Evolutionary conservation across 1,284 basidiomycete species (phyloP).

Genomic region (Afroboletus lepidellus): DNA sequence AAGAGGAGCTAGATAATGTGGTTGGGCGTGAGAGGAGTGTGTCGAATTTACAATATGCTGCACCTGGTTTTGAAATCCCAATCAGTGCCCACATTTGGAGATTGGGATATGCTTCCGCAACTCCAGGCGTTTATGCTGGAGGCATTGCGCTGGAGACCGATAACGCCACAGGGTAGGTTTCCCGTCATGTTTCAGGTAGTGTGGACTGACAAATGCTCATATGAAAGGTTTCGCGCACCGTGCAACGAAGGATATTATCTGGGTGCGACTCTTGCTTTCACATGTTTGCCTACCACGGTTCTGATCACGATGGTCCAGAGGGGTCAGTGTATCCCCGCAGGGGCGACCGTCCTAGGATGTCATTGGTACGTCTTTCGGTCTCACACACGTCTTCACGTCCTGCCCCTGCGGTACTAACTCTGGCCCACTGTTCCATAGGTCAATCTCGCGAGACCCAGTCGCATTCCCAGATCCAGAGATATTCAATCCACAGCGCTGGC

Average conservation of each 20-base stretch:
- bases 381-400: neutral
- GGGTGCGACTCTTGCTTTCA: conserved; percentile 22
- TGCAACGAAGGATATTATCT: conserved; percentile 38
- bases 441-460: neutral
- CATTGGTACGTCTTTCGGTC: conserved; percentile 10
- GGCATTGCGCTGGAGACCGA: conserved; percentile 40
- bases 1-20: conserved; percentile 14
- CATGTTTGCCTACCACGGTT: neutral
- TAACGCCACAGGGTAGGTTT: conserved; percentile 21
- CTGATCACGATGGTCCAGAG: conserved; percentile 5
- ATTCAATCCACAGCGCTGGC: neutral
- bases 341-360: conserved; percentile 12
- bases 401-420: too few species aligned
- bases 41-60: neutral
- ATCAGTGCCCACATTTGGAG: conserved; percentile 12
- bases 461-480: neutral
- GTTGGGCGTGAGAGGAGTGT: conserved; percentile 12
- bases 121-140: conserved; percentile 27
- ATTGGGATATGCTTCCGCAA: conserved; percentile 14
- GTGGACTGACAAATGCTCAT: neutral
- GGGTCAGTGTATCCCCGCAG: conserved; percentile 15
- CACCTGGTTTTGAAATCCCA: neutral
- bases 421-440: too few species aligned
- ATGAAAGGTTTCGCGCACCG: conserved; percentile 35
- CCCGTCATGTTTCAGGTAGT: neutral